A percentile compares a stretch with the other conserved stretches of the same genome.
Evolutionary conservation across 345 rosid genomes (phyloP).

Genomic region (Pugionium dolabratum): DNA sequence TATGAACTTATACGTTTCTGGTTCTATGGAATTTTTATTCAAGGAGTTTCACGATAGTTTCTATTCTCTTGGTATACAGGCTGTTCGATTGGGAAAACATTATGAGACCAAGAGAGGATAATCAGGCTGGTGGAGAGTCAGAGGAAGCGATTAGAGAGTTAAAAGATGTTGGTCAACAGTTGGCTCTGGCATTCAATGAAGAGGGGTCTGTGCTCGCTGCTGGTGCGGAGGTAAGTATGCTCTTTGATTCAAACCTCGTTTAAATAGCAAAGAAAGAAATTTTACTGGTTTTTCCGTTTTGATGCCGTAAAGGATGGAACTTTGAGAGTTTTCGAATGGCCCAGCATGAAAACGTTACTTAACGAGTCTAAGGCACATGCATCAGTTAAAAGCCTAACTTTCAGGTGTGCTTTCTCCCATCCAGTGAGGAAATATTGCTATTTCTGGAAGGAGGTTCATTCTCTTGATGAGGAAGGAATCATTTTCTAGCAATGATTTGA

Average conservation of each 20-base stretch:
- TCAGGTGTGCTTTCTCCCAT: slow-evolving; percentile 57
- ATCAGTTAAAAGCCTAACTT: slow-evolving; percentile 64
- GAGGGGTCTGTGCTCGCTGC: slow-evolving; percentile 71
- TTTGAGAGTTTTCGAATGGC: slow-evolving; percentile 89
- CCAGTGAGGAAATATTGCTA: no score
- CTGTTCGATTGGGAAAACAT: slow-evolving; percentile 67
- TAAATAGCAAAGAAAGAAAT: neutral
- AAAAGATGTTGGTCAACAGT: slow-evolving; percentile 68
- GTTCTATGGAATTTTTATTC: no score
- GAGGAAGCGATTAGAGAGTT: slow-evolving; percentile 58
- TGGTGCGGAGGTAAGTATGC: slow-evolving; percentile 78
- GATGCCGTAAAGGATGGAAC: slow-evolving; percentile 86
- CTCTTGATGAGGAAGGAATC: slow-evolving; percentile 2
- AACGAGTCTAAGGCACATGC: slow-evolving; percentile 67
- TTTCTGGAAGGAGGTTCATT: neutral
- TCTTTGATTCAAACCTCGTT: neutral
- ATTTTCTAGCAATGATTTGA: slow-evolving; percentile 1
- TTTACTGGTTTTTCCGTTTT: slow-evolving; percentile 41
- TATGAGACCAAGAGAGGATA: slow-evolving; percentile 44
- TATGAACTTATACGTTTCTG: no score
- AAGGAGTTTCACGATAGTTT: no score
- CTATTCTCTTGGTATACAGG: slow-evolving; percentile 44
- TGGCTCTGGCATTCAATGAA: slow-evolving; percentile 65
- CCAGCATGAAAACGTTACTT: slow-evolving; percentile 68
- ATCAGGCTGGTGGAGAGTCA: slow-evolving; percentile 51